Base-by-base conservation (phyloP, 768 basidiomycete genomes). In the Brasilioporus rufonigricans region DNA sequence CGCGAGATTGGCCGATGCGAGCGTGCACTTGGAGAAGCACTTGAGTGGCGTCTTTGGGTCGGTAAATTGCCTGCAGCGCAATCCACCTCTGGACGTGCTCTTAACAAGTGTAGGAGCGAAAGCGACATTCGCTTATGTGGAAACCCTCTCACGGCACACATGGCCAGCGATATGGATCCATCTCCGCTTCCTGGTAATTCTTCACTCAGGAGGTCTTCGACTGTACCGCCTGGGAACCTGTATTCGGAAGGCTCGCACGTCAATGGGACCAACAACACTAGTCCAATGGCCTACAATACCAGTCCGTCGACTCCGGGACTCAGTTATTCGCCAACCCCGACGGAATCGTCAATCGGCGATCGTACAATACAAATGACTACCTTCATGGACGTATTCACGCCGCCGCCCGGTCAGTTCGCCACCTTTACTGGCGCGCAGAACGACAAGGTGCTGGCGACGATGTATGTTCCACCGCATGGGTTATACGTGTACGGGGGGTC, bases 41-140 rank as follows among this genome's bases (percentile, higher is more conserved):
- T 96, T 19, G 86, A 86, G 56, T 96, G 91, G 91, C 82, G 90
- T n/a, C 82, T 95, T 23, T 94, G 92, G 91, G 91, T 95, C 38
- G 91, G 91, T 52, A 92, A 92, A 72, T 73, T 76, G 63, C 73
- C 73, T 49, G 65, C 67, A 65, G 65, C 44, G 64, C 64, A 72
- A 52, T 63, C 79, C 44, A 50, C 55, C 58, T 51, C 62, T 19
- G 44, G 57, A 64, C 77, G 81, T 49, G 53, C 76, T 3, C 68
- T 86, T 23, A 65, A 69, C 31, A 74, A 84, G 60, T 74, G 76
- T 23, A 80, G 77, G 53, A 86, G 83, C 51, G 85, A 86, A 61
- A 66, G 67, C 4, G 66, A 69, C 63, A 71, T 59, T 54, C 76
- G 44, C 16, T 27, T 56, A 1, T 36, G 55, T 2, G 58, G 50